These are phyloP conservation scores for Botrytis deweyae DNA, from an alignment of 2,329 filamentous ascomycete species.

Conservation along the genomic window DNA sequence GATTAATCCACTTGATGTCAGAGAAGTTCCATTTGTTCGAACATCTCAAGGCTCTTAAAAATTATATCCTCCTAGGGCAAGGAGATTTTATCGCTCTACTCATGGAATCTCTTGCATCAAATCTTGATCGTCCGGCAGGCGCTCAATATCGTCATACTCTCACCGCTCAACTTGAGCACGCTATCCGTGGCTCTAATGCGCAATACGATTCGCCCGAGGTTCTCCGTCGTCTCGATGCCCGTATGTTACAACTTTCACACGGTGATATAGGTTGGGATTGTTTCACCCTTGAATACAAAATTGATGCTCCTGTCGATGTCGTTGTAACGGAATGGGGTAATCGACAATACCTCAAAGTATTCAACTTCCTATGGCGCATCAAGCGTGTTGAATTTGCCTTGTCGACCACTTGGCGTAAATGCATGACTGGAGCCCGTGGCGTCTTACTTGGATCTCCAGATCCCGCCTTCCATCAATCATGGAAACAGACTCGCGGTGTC, in stretches of 20 bases:
- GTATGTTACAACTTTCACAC: conserved; percentile 94
- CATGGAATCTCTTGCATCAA: conserved; percentile 93
- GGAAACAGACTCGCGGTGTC: conserved; percentile 85
- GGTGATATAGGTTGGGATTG: conserved; percentile 99
- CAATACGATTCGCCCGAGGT: conserved; percentile 94
- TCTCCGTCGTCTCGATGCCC: conserved; percentile 86
- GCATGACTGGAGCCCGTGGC: conserved; percentile 92
- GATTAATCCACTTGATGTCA: conserved; percentile 89
- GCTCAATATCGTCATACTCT: conserved; percentile 95
- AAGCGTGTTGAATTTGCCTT: conserved; percentile 97
- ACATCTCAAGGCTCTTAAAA: conserved; percentile 87
- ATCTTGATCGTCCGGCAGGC: conserved; percentile 92
- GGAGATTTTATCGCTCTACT: conserved; percentile 96
- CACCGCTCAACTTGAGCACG: conserved; percentile 96
- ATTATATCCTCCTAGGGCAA: conserved; percentile 90
- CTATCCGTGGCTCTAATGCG: conserved; percentile 93
- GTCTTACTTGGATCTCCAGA: conserved; percentile 74
- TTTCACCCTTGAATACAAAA: conserved; percentile 98
- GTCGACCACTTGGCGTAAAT: conserved; percentile 86
- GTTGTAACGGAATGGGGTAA: conserved; percentile 95
- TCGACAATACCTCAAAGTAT: conserved; percentile 96
- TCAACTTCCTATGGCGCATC: conserved; percentile 98
- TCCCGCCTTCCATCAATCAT: conserved; percentile 67
- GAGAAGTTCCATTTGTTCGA: conserved; percentile 94
- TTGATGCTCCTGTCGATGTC: conserved; percentile 93